Conservation (phyloP, 176 grass and related monocot genomes). For the Zoysia pacifica region DNA sequence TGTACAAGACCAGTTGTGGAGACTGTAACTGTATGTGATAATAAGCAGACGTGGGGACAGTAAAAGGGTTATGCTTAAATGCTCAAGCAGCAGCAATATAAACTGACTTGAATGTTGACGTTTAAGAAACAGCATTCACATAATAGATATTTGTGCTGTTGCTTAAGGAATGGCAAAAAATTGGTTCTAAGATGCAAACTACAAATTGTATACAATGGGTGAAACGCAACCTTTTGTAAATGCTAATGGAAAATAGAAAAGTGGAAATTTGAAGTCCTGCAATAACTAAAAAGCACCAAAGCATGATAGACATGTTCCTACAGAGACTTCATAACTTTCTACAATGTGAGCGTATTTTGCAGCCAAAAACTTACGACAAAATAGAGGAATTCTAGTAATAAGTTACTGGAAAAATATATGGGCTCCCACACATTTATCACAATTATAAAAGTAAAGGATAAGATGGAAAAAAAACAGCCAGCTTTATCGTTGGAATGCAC, state of each 20-base stretch:
- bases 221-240: constrained; percentile 5
- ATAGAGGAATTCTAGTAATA: not conserved
- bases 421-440: not conserved
- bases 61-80: too few relatives aligned
- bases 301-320: not conserved
- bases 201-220: not conserved
- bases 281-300: too few relatives aligned
- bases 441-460: not conserved
- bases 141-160: too few relatives aligned
- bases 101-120: too few relatives aligned
- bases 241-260: not conserved
- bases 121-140: too few relatives aligned
- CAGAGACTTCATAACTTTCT: not conserved
- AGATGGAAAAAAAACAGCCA: constrained; percentile 48
- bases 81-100: too few relatives aligned
- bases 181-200: too few relatives aligned
- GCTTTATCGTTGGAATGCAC: constrained; percentile 62
- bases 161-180: too few relatives aligned
- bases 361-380: not conserved
- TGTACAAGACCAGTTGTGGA: too few relatives aligned
- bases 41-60: too few relatives aligned
- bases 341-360: not conserved
- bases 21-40: too few relatives aligned
- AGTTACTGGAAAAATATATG: too few relatives aligned
- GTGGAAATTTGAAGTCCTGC: not conserved